These are phyloP conservation scores for Xylariaceae sp. DNA, from an alignment of 2,329 filamentous ascomycete species.

Conservation along the genomic window DNA sequence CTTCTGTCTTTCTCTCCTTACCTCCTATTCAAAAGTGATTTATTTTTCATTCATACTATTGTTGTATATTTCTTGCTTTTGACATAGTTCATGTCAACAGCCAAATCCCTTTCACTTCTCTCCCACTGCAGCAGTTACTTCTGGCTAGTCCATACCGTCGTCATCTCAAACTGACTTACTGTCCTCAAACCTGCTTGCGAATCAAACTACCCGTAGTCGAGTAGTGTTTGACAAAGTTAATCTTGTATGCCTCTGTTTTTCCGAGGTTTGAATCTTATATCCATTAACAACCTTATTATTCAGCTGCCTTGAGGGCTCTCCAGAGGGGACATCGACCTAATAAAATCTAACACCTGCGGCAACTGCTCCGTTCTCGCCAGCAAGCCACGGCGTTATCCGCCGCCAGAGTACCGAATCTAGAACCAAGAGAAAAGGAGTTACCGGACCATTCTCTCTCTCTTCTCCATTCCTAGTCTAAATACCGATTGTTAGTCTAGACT, in stretches of 20 bases:
- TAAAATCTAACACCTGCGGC: constrained; percentile 8
- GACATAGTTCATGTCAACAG: constrained; percentile 14
- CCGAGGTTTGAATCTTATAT: not conserved
- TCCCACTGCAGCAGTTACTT: constrained; percentile 10
- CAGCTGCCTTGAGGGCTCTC: constrained; percentile 17
- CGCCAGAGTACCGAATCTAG: not conserved
- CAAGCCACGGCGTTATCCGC: constrained; percentile 1
- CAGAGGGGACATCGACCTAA: constrained; percentile 2
- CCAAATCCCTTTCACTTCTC: constrained; percentile 7
- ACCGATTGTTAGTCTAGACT: constrained; percentile 3
- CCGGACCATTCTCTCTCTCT: constrained; percentile 2
- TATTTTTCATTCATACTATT: not conserved
- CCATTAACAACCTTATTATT: not conserved
- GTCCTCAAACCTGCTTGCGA: constrained; percentile 14
- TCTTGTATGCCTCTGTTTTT: not conserved
- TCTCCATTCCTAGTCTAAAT: constrained; percentile 6
- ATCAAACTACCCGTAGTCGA: constrained; percentile 7
- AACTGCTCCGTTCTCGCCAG: not conserved
- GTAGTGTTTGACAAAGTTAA: not conserved
- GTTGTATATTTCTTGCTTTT: constrained; percentile 11
- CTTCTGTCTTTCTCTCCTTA: constrained; percentile 9
- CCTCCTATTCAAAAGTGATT: constrained; percentile 7
- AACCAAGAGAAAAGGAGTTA: constrained; percentile 3
- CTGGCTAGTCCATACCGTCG: constrained; percentile 21
- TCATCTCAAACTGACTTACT: constrained; percentile 14